Conservation (phyloP, 257 asterid species). For the Haberlea rhodopensis region DNA sequence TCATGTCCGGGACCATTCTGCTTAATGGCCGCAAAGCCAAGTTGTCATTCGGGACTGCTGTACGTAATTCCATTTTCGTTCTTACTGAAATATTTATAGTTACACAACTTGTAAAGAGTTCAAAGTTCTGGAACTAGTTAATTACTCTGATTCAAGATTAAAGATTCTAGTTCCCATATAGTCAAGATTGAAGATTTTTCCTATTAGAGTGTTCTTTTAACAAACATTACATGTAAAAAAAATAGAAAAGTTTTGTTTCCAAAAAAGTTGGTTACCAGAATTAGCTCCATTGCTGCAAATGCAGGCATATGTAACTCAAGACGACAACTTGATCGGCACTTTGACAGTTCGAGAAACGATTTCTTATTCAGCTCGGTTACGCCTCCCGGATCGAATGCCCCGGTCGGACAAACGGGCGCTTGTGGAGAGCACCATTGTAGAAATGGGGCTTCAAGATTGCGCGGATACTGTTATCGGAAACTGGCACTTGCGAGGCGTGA, state of each 20-base stretch:
- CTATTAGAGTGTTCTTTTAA: no score
- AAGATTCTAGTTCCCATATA: no score
- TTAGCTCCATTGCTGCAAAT: no score
- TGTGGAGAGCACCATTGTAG: conserved; percentile 44
- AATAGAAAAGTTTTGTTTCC: no score
- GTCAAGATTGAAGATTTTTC: no score
- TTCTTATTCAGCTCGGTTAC: conserved; percentile 54
- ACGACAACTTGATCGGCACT: conserved; percentile 52
- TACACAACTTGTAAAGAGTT: no score
- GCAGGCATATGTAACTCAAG: conserved; percentile 75
- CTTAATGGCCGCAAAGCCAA: conserved; percentile 82
- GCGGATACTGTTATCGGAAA: conserved; percentile 57
- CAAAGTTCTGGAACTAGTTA: no score
- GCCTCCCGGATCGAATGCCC: conserved; percentile 45
- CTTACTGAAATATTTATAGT: no score
- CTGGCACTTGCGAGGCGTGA: conserved; percentile 59
- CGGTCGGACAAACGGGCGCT: conserved; percentile 48
- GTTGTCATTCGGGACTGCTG: conserved; percentile 87
- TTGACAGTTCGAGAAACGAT: conserved; percentile 60
- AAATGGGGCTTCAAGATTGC: conserved; percentile 58
- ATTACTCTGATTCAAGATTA: no score
- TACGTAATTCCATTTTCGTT: conserved; percentile 32
- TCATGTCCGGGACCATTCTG: conserved; percentile 44
- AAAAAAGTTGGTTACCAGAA: no score
- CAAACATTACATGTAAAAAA: no score